These are phyloP conservation scores for Trichoderma afroharzianum DNA, from an alignment of 2,329 filamentous ascomycete species.

Conservation along the genomic window DNA sequence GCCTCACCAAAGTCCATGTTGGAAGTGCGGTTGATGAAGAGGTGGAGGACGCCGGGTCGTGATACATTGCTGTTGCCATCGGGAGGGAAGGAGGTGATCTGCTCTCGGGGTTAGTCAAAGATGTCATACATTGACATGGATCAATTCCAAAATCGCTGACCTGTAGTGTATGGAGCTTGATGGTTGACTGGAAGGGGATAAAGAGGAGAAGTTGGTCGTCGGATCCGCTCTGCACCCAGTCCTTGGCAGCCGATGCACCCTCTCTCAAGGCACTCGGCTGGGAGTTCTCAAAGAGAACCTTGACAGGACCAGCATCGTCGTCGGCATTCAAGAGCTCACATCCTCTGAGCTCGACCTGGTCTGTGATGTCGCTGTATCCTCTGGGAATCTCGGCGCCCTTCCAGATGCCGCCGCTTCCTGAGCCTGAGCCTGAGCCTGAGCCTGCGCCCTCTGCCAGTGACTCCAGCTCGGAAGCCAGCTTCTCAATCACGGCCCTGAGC, in stretches of 20 bases:
- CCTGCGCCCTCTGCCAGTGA: constrained; percentile 43
- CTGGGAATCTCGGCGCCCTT: constrained; percentile 70
- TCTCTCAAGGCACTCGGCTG: constrained; percentile 64
- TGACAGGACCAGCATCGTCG: constrained; percentile 67
- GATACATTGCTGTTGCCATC: constrained; percentile 70
- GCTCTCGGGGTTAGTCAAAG: constrained; percentile 28
- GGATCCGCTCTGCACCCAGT: constrained; percentile 95
- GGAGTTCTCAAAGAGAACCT: constrained; percentile 65
- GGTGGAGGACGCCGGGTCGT: constrained; percentile 75
- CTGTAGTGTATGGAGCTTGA: constrained; percentile 84
- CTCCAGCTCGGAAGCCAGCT: constrained; percentile 63
- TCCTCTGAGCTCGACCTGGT: constrained; percentile 72
- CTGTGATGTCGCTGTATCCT: constrained; percentile 79
- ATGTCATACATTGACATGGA: no score
- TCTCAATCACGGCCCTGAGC: constrained; percentile 67
- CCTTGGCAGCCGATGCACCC: constrained; percentile 53
- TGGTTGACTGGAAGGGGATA: constrained; percentile 78
- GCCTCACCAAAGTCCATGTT: constrained; percentile 95
- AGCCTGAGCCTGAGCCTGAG: constrained; percentile 16
- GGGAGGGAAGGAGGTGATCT: constrained; percentile 79
- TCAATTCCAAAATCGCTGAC: constrained; percentile 33
- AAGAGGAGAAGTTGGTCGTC: constrained; percentile 96
- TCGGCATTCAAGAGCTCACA: constrained; percentile 88
- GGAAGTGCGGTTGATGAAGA: constrained; percentile 85
- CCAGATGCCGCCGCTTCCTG: constrained; percentile 55